Evolutionary conservation across 208 protist genomes (phyloP).

Genomic region (Tetramitus jugosus): DNA sequence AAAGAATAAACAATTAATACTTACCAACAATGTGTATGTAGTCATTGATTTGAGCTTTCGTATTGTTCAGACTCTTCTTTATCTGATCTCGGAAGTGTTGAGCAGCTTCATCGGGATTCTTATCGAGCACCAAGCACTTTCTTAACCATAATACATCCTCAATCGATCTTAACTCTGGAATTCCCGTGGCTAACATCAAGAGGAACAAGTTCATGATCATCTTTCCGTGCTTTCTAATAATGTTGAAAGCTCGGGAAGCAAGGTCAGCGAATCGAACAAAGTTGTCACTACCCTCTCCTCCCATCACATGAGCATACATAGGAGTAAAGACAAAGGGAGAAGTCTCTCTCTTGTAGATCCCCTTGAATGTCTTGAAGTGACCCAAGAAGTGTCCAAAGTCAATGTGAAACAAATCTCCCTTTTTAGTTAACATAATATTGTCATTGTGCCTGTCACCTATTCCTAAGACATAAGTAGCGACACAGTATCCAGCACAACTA

Average conservation of each 20-base stretch:
- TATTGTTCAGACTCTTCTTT: slow-evolving; percentile 52
- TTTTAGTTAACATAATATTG: slow-evolving; percentile 48
- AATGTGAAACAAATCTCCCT: slow-evolving; percentile 79
- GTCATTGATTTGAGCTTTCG: slow-evolving; percentile 67
- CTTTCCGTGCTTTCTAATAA: slow-evolving; percentile 56
- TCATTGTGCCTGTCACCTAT: slow-evolving; percentile 75
- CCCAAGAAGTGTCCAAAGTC: slow-evolving; percentile 93
- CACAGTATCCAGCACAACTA: slow-evolving; percentile 83
- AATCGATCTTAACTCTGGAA: slow-evolving; percentile 64
- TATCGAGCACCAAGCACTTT: slow-evolving; percentile 50
- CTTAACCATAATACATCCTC: slow-evolving; percentile 68
- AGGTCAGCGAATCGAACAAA: slow-evolving; percentile 65
- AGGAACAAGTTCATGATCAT: slow-evolving; percentile 69
- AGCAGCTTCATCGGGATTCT: slow-evolving; percentile 54
- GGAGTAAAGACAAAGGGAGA: slow-evolving; percentile 79
- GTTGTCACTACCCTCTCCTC: slow-evolving; percentile 48
- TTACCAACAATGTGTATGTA: slow-evolving; percentile 75
- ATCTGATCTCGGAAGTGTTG: slow-evolving; percentile 66
- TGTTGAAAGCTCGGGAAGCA: slow-evolving; percentile 60
- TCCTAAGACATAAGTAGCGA: slow-evolving; percentile 84
- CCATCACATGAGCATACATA: slow-evolving; percentile 64
- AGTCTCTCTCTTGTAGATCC: slow-evolving; percentile 74
- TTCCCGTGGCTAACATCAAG: slow-evolving; percentile 73
- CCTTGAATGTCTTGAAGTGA: slow-evolving; percentile 88
- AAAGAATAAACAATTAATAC: too few species aligned